phyloP scores from a whole-genome alignment of 495 filamentous ascomycete species.

The Lasiosphaeria hispida region DNA sequence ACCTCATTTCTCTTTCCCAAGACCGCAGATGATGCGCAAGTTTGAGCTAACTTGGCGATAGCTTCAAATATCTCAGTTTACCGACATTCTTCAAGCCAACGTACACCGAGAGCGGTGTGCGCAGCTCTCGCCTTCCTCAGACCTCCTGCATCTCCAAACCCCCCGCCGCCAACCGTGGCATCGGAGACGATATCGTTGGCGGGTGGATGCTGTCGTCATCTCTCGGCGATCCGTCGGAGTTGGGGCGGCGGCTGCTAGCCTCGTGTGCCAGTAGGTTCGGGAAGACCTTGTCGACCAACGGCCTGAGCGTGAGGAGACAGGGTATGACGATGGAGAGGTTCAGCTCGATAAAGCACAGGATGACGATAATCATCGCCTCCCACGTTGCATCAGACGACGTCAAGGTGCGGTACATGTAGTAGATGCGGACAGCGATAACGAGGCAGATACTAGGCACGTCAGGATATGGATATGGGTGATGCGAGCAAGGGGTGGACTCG shows the following conservation, averaged over 20 bases:
- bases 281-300: conserved; percentile 4
- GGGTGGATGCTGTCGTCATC: not conserved
- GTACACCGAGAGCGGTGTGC: no score
- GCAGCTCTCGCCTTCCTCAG: not conserved
- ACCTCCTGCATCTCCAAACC: conserved; percentile 3
- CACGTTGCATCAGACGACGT: not conserved
- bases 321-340: conserved; percentile 4
- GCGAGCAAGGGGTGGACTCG: not conserved
- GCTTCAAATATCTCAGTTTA: no score
- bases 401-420: not conserved
- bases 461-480: not conserved
- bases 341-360: conserved; percentile 1
- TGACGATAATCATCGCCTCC: not conserved
- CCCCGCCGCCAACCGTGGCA: not conserved
- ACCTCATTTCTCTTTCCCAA: no score
- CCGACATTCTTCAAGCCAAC: no score
- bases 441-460: conserved; percentile 1
- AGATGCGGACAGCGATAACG: not conserved
- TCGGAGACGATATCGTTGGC: conserved; percentile 4
- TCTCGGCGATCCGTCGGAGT: not conserved
- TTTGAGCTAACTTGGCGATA: no score
- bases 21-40: no score
- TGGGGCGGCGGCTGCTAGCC: not conserved
- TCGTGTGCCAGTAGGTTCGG: not conserved
- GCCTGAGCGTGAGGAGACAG: conserved; percentile 4